phyloP scores from a whole-genome alignment of 2,329 filamentous ascomycete genomes.

The Amylocarpus encephaloides region DNA sequence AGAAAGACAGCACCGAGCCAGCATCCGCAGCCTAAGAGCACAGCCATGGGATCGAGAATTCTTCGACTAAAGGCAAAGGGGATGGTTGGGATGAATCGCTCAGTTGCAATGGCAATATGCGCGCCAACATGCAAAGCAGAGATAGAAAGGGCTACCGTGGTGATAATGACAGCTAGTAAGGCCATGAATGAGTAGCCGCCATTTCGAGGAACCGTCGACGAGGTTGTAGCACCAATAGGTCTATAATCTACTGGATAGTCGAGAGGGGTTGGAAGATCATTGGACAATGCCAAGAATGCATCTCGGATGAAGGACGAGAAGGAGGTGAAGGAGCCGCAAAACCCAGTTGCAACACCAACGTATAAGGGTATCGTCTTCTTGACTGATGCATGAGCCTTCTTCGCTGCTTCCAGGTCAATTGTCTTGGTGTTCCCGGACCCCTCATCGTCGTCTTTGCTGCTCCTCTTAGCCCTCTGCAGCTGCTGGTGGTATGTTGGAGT shows the following conservation, averaged over 20 bases:
- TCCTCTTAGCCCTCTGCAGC: slow-evolving; percentile 32
- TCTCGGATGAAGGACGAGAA: slow-evolving; percentile 85
- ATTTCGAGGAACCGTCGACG: slow-evolving; percentile 45
- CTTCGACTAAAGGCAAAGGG: slow-evolving; percentile 50
- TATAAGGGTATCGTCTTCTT: slow-evolving; percentile 90
- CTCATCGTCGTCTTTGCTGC: slow-evolving; percentile 35
- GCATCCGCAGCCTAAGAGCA: slow-evolving; percentile 61
- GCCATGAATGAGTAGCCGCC: slow-evolving; percentile 81
- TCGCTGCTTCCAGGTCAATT: slow-evolving; percentile 39
- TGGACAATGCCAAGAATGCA: slow-evolving; percentile 70
- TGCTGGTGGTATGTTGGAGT: slow-evolving; percentile 35
- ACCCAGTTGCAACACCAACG: slow-evolving; percentile 77
- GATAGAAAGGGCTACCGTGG: slow-evolving; percentile 65
- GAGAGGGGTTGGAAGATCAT: slow-evolving; percentile 55
- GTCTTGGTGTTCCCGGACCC: slow-evolving; percentile 17
- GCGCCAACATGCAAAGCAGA: slow-evolving; percentile 64
- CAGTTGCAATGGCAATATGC: slow-evolving; percentile 62
- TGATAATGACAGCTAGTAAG: slow-evolving; percentile 65
- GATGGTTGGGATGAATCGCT: slow-evolving; percentile 53
- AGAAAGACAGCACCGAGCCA: slow-evolving; percentile 77
- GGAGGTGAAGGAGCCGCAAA: slow-evolving; percentile 84
- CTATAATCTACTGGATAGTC: slow-evolving; percentile 33
- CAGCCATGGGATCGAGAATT: slow-evolving; percentile 55
- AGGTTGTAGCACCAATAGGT: slow-evolving; percentile 29
- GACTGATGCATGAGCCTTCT: slow-evolving; percentile 51